Conservation (phyloP, 2,329 filamentous ascomycete species). For the Escovopsis sp. region DNA sequence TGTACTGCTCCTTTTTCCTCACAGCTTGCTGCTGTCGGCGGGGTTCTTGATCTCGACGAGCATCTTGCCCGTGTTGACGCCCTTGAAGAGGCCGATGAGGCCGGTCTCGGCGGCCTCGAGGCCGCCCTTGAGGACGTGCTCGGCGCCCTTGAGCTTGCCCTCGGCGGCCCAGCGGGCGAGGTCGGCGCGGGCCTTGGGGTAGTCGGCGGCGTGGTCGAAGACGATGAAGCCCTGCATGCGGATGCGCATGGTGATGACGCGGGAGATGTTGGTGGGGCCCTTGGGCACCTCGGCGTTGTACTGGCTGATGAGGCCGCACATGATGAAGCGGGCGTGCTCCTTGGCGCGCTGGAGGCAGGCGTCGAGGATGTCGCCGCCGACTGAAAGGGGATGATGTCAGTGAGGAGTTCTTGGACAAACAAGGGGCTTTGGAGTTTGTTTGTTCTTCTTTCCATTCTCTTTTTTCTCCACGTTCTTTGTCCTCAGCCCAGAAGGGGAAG, state of each 20-base stretch:
- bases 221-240: constrained; percentile 60
- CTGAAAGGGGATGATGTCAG: constrained; percentile 15
- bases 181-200: constrained; percentile 40
- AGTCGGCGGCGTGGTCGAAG: constrained; percentile 48
- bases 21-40: constrained; percentile 9
- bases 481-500: no score
- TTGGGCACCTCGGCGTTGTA: constrained; percentile 45
- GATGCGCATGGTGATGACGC: constrained; percentile 38
- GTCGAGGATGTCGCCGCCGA: constrained; percentile 57
- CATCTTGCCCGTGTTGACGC: constrained; percentile 55
- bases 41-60: constrained; percentile 35
- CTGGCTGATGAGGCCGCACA: constrained; percentile 55
- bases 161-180: constrained; percentile 53
- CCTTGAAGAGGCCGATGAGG: constrained; percentile 48
- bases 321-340: constrained; percentile 47
- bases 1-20: no score
- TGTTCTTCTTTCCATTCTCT: no score
- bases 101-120: constrained; percentile 46
- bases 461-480: no score
- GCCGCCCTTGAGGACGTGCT: constrained; percentile 57
- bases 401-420: constrained; percentile 1
- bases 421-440: no score
- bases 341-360: constrained; percentile 49
- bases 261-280: constrained; percentile 40
- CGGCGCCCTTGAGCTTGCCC: constrained; percentile 56